Evolutionary conservation across 306 rosid species (phyloP).

Genomic region (Senna tora): DNA sequence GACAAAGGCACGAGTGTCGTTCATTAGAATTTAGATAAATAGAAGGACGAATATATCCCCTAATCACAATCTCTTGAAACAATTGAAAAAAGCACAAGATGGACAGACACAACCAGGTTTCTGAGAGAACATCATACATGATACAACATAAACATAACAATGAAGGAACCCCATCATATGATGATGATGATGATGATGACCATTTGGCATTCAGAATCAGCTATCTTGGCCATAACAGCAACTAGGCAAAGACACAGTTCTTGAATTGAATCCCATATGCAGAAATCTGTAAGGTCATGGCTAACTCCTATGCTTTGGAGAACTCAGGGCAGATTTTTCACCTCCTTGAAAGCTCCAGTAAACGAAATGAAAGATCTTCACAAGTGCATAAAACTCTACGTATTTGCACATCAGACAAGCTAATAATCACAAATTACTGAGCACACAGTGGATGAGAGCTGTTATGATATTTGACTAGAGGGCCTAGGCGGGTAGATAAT

Average conservation of each 20-base stretch:
- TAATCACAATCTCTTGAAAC: not conserved
- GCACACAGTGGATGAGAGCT: not conserved
- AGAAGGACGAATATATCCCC: not conserved
- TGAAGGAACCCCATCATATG: not conserved
- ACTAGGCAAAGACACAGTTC: not conserved
- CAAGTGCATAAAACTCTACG: not conserved
- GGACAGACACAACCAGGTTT: constrained; percentile 3
- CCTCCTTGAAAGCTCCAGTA: not conserved
- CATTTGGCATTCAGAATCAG: not conserved
- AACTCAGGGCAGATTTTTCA: not conserved
- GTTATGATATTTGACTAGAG: not conserved
- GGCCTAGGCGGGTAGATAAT: not conserved
- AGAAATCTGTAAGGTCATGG: not conserved
- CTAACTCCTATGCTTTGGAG: not conserved
- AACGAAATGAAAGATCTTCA: not conserved
- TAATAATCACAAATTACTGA: not conserved
- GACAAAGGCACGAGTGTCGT: not conserved
- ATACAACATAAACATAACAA: not conserved
- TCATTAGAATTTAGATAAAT: not conserved
- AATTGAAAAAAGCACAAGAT: not conserved
- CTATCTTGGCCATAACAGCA: not conserved
- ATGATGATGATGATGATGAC: not conserved
- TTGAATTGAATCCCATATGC: not conserved
- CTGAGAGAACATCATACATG: not conserved
- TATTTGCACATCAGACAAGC: constrained; percentile 1